phyloP scores from a whole-genome alignment of 2,329 filamentous ascomycete genomes.

The Gliomastix tumulicola region DNA sequence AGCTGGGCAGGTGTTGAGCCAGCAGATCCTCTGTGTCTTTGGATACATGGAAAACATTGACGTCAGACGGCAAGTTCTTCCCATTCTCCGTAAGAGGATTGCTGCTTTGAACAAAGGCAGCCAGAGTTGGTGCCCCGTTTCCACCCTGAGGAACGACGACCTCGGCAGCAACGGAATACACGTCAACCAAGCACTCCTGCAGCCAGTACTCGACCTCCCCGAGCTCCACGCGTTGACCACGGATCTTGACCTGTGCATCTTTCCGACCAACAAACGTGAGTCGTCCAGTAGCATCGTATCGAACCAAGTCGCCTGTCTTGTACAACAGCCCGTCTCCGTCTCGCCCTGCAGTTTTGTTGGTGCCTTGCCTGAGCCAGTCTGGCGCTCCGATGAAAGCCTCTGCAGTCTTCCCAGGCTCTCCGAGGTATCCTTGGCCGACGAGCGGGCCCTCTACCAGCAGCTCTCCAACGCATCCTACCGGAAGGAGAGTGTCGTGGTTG shows the following conservation, averaged over 20 bases:
- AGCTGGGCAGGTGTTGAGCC: constrained; percentile 1
- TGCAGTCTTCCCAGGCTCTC: constrained; percentile 41
- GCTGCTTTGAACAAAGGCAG: background rate
- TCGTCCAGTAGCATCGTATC: constrained; percentile 19
- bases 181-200: constrained; percentile 2
- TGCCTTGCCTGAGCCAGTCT: constrained; percentile 31
- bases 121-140: background rate
- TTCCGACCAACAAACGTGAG: constrained; percentile 13
- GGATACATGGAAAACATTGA: background rate
- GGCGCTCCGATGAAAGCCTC: constrained; percentile 42
- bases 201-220: constrained; percentile 7
- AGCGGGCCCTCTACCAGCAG: constrained; percentile 39
- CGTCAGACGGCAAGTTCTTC: background rate
- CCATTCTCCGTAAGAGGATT: too few species aligned
- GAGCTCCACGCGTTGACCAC: constrained; percentile 7
- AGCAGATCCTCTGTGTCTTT: background rate
- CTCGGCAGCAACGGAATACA: constrained; percentile 4
- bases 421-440: constrained; percentile 47
- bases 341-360: constrained; percentile 5
- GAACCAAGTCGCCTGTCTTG: constrained; percentile 13
- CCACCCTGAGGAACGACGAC: constrained; percentile 1
- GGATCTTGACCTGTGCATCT: constrained; percentile 18
- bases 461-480: constrained; percentile 33
- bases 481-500: constrained; percentile 26
- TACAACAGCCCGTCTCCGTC: constrained; percentile 7